These are phyloP conservation scores for Paramarasmius palmivorus DNA, from an alignment of 1,284 basidiomycete species.

Conservation along the genomic window DNA sequence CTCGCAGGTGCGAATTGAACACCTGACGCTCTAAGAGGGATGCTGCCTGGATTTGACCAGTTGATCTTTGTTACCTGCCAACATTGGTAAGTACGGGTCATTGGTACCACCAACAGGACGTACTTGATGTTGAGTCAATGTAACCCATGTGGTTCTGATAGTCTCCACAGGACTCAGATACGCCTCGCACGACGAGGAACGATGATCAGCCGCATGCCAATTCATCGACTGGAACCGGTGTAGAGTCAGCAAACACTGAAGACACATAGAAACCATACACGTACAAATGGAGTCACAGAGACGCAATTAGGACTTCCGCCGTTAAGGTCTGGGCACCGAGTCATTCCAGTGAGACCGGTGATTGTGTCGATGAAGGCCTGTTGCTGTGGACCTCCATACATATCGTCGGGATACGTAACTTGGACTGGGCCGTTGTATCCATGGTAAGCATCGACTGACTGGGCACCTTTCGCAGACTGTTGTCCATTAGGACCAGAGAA, in stretches of 20 bases:
- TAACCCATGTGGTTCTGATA: constrained; percentile 35
- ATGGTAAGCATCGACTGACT: constrained; percentile 47
- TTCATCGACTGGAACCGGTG: too few relatives aligned
- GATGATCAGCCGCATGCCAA: constrained; percentile 23
- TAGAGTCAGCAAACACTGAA: too few relatives aligned
- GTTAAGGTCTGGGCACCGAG: constrained; percentile 48
- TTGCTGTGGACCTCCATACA: constrained; percentile 62
- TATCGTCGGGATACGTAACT: constrained; percentile 47
- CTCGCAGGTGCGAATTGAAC: constrained; percentile 32
- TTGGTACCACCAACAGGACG: background rate
- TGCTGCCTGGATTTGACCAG: constrained; percentile 24
- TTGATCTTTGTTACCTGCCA: constrained; percentile 34
- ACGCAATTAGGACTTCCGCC: constrained; percentile 59
- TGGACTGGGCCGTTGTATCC: constrained; percentile 56
- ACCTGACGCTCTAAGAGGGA: constrained; percentile 33
- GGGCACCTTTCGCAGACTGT: constrained; percentile 49
- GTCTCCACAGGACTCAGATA: constrained; percentile 36
- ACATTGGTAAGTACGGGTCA: background rate
- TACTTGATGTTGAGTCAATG: constrained; percentile 32
- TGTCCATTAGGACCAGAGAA: constrained; percentile 54
- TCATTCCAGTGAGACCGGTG: constrained; percentile 46
- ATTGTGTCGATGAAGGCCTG: constrained; percentile 50
- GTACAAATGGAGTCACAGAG: constrained; percentile 48
- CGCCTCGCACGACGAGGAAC: constrained; percentile 36
- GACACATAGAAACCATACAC: constrained; percentile 12